These are phyloP conservation scores for Carallia brachiata DNA, from an alignment of 345 rosid genomes.

Conservation along the genomic window DNA sequence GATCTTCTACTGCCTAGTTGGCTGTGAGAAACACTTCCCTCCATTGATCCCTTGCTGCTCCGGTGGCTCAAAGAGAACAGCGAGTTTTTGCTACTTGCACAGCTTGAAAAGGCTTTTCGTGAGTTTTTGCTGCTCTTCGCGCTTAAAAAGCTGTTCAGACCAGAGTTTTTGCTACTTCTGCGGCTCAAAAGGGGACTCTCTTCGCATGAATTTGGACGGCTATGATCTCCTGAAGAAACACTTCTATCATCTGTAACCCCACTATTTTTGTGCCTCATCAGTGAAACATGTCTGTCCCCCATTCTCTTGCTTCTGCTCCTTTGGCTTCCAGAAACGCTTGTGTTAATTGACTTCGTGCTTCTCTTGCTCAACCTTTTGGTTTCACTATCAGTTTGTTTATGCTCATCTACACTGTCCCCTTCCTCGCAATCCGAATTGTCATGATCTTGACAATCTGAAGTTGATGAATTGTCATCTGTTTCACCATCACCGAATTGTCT, in stretches of 20 bases:
- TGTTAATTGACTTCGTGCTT: not conserved
- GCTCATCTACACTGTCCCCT: not conserved
- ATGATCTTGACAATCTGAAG: too few relatives aligned
- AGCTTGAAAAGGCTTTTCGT: too few relatives aligned
- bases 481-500: not conserved
- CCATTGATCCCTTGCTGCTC: not conserved
- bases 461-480: too few relatives aligned
- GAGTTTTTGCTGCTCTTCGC: not conserved
- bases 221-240: not conserved
- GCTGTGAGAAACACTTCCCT: not conserved
- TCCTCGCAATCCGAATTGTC: too few relatives aligned
- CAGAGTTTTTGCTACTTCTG: constrained; percentile 1
- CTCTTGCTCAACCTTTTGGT: not conserved
- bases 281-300: not conserved
- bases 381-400: not conserved
- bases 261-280: not conserved
- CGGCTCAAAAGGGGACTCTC: not conserved
- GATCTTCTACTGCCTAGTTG: not conserved
- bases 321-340: not conserved
- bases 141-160: not conserved
- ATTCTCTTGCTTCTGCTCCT: not conserved
- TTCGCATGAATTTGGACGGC: not conserved
- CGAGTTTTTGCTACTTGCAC: not conserved
- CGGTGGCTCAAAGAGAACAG: not conserved
- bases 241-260: not conserved